These are phyloP conservation scores for Gastrolobium villosum DNA, from an alignment of 306 rosid genomes.

Conservation along the genomic window DNA sequence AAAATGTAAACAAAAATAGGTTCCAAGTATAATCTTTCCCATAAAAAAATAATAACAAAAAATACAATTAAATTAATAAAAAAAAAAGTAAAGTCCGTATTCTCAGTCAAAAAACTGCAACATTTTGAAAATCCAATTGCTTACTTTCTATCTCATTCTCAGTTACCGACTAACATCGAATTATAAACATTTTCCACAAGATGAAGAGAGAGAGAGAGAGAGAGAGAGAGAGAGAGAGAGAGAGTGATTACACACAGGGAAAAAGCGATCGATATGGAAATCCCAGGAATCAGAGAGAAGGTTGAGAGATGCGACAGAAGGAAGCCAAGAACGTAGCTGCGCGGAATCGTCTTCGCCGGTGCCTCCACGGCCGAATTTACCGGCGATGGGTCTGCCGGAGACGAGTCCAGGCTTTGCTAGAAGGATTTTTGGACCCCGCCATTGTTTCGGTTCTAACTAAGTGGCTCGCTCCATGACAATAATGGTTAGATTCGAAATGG, in stretches of 20 bases:
- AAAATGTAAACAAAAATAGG: too few relatives aligned
- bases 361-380: slow-evolving; percentile 71
- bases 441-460: not conserved
- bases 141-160: not conserved
- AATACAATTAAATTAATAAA: too few relatives aligned
- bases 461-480: too few relatives aligned
- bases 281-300: slow-evolving; percentile 96
- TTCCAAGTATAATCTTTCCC: too few relatives aligned
- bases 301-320: slow-evolving; percentile 86
- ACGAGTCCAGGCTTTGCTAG: slow-evolving; percentile 81
- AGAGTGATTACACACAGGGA: slow-evolving; percentile 65
- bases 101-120: slow-evolving; percentile 88
- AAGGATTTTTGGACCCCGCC: slow-evolving; percentile 69
- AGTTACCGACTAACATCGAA: not conserved
- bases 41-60: too few relatives aligned
- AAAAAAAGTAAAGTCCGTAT: slow-evolving; percentile 81
- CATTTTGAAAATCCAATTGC: slow-evolving; percentile 31
- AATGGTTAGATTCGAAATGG: too few relatives aligned
- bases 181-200: not conserved
- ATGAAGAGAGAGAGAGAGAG: not conserved
- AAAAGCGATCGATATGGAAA: slow-evolving; percentile 90
- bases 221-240: too few relatives aligned
- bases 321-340: slow-evolving; percentile 78
- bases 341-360: slow-evolving; percentile 70
- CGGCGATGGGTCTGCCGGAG: slow-evolving; percentile 62